phyloP scores from a whole-genome alignment of 1,284 basidiomycete genomes.

The Vanrija sp. region DNA sequence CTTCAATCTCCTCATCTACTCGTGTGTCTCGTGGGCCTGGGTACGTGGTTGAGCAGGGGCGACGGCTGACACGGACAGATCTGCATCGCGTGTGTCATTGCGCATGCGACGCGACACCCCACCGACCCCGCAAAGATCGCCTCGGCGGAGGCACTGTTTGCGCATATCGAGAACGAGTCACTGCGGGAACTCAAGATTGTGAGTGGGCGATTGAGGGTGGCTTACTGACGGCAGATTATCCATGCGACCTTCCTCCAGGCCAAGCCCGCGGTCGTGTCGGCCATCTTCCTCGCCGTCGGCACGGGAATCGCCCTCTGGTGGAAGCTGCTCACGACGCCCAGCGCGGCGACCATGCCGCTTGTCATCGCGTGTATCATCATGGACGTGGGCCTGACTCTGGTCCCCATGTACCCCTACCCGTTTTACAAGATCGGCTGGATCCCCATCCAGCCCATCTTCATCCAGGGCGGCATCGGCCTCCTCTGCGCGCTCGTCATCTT shows the following conservation, averaged over 20 bases:
- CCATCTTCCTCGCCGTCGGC: constrained; percentile 39
- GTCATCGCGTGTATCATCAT: constrained; percentile 44
- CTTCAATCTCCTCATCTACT: constrained; percentile 42
- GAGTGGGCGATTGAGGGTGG: background rate
- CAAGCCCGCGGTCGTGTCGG: constrained; percentile 34
- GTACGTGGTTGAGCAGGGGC: constrained; percentile 12
- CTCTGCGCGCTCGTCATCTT: constrained; percentile 39
- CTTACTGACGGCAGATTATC: constrained; percentile 24
- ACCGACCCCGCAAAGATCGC: constrained; percentile 15
- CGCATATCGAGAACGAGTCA: constrained; percentile 5
- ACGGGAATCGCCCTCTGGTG: constrained; percentile 41
- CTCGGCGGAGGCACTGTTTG: constrained; percentile 22
- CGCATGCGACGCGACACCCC: constrained; percentile 18
- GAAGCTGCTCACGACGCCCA: constrained; percentile 45
- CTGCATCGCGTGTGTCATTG: background rate
- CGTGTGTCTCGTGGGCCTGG: constrained; percentile 43
- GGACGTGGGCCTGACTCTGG: constrained; percentile 39
- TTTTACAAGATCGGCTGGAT: constrained; percentile 34
- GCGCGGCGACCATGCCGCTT: constrained; percentile 43
- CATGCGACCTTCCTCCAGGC: constrained; percentile 45
- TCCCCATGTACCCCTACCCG: constrained; percentile 30
- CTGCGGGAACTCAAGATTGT: constrained; percentile 18
- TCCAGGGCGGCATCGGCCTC: constrained; percentile 39
- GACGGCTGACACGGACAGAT: background rate
- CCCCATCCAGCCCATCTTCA: constrained; percentile 44